Conservation (phyloP, 306 rosid species). For the Pyrus pyrifolia region DNA sequence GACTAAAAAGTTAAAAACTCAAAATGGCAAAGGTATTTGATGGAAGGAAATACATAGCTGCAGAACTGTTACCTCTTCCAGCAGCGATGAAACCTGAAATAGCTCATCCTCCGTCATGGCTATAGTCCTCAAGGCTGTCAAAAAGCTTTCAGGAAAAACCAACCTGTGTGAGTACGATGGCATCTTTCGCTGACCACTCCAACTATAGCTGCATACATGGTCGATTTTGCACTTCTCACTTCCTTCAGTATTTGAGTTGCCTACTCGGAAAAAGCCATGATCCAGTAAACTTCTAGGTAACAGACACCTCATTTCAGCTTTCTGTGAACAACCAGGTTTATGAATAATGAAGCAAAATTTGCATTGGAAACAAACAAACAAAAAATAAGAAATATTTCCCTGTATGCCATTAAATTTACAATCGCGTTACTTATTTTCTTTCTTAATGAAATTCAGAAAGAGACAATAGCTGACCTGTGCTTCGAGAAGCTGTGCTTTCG, state of each 20-base stretch:
- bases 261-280: constrained; percentile 57
- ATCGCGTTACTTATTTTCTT: too few species aligned
- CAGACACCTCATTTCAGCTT: constrained; percentile 85
- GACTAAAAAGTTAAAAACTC: neutral
- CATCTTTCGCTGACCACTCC: constrained; percentile 85
- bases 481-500: constrained; percentile 80
- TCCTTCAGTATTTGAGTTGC: constrained; percentile 28
- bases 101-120: constrained; percentile 79
- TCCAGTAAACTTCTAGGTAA: constrained; percentile 67
- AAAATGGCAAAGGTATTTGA: neutral
- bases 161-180: constrained; percentile 70
- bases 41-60: neutral
- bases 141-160: constrained; percentile 78
- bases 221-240: constrained; percentile 24
- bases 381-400: neutral
- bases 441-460: constrained; percentile 2
- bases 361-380: neutral
- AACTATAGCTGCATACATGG: constrained; percentile 56
- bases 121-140: constrained; percentile 75
- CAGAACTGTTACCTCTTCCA: constrained; percentile 66
- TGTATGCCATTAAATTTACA: neutral
- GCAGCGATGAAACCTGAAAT: constrained; percentile 68
- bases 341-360: neutral
- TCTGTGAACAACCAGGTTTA: constrained; percentile 41
- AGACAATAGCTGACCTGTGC: constrained; percentile 53